Base-by-base conservation (phyloP, 2,329 filamentous ascomycete genomes). In the Alternaria angustiovoidea region DNA sequence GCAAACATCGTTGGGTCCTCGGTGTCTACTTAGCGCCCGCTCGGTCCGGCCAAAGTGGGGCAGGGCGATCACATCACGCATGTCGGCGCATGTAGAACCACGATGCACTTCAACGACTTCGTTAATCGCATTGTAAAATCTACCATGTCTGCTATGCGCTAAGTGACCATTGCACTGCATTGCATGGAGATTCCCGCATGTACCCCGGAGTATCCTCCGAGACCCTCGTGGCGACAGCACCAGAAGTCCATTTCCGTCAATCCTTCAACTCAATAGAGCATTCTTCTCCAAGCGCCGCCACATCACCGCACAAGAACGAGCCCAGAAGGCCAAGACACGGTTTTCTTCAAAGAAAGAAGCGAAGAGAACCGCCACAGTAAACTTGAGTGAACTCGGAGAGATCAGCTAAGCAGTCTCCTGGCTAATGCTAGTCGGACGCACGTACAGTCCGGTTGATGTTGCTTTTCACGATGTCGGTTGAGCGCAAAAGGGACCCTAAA, bases 1-100 rank as follows among this genome's bases (percentile, higher is more conserved):
- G 46, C 16, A 49, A 49, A 49, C 46, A 49, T 49, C 46, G 46
- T 49, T 49, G 46, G 46, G 30, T 34, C 32, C 36, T 7, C 18
- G n/a, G 46, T 9, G 24, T 8, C 46, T 5, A 18, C 46, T 36
- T 38, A 26, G 46, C 46, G 30, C 32, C 46, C 32, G 46, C 46
- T 36, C 32, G 46, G 46, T 38, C 32, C 46, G 32, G 8, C 46
- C 30, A 48, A 36, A 36, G 46, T 36, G 46, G 46, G 46, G 14
- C 20, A 24, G 34, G 30, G 46, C 46, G n/a, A 38, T 11, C 30
- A 48, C 46, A 48, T 48, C 46, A 38, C 22, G 36, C 30, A 22
- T n/a, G 46, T 42, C 46, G 8, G 30, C 34, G 46, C 5, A 36
- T 22, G 22, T 36, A 36, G 46, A 24, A 48, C 18, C 18, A 24